These are phyloP conservation scores for Thalassiosira gravida DNA, from an alignment of 352 stramenopile genomes.

Conservation along the genomic window DNA sequence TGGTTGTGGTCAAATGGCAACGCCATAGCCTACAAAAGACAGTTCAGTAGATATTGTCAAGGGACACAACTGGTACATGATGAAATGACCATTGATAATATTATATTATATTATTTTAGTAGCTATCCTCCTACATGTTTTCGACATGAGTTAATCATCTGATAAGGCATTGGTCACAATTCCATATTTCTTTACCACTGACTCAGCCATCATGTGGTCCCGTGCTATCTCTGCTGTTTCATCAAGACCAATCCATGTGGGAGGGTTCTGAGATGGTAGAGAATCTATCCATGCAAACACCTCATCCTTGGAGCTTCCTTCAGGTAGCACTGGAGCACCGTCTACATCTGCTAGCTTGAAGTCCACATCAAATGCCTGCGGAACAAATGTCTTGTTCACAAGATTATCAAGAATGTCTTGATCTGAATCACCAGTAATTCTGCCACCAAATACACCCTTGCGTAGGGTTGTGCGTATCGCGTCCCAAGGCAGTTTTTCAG, in stretches of 20 bases:
- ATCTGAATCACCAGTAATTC: slow-evolving; percentile 96
- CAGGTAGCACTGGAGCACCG: slow-evolving; percentile 71
- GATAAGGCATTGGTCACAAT: slow-evolving; percentile 46
- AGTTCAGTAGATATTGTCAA: too few relatives aligned
- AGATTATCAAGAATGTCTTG: slow-evolving; percentile 94
- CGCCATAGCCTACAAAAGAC: too few relatives aligned
- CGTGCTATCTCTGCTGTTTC: slow-evolving; percentile 70
- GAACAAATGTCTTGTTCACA: slow-evolving; percentile 92
- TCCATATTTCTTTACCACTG: slow-evolving; percentile 70
- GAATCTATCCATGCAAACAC: slow-evolving; percentile 81
- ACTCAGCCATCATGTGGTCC: slow-evolving; percentile 69
- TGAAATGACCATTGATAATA: too few relatives aligned
- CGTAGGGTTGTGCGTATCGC: slow-evolving; percentile 95
- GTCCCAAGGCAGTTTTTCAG: slow-evolving; percentile 97
- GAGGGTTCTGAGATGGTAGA: slow-evolving; percentile 76
- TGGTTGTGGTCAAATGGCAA: too few relatives aligned
- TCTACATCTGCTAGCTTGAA: slow-evolving; percentile 85
- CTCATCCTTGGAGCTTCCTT: slow-evolving; percentile 77
- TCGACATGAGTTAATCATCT: slow-evolving; percentile 41
- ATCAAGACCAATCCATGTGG: slow-evolving; percentile 84
- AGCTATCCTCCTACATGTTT: too few relatives aligned
- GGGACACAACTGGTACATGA: too few relatives aligned
- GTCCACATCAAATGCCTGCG: slow-evolving; percentile 92
- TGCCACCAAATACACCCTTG: slow-evolving; percentile 96
- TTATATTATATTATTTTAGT: too few relatives aligned